Evolutionary conservation across 169 alveolate species (phyloP).

Genomic region (Eimeria zaria): DNA sequence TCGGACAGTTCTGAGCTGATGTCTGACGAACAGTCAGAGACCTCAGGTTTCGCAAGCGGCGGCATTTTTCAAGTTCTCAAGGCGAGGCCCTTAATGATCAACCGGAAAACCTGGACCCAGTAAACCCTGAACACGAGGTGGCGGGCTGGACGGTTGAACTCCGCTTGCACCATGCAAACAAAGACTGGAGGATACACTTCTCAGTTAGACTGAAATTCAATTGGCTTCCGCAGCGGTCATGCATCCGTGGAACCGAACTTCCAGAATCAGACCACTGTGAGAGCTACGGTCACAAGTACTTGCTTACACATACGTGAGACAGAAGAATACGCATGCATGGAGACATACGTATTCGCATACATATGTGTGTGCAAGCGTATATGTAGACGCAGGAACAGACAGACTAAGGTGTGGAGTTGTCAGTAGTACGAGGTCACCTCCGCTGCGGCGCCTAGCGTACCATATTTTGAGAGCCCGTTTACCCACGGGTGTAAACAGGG

Average conservation of each 20-base stretch:
- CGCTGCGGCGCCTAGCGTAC: background rate
- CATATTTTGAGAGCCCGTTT: background rate
- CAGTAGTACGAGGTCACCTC: background rate
- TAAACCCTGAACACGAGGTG: background rate
- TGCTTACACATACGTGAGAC: background rate
- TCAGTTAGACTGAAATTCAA: background rate
- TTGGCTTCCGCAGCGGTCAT: background rate
- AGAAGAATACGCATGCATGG: background rate
- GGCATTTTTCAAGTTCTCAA: background rate
- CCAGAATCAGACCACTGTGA: background rate
- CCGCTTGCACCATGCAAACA: background rate
- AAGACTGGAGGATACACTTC: background rate
- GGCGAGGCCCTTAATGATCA: background rate
- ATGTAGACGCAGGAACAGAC: background rate
- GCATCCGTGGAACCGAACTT: background rate
- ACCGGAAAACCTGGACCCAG: too few species aligned
- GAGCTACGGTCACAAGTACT: background rate
- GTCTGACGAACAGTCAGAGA: slow-evolving; percentile 47
- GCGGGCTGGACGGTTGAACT: background rate
- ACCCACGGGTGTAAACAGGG: background rate
- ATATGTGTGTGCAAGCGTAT: background rate
- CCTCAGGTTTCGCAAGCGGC: background rate
- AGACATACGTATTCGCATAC: background rate
- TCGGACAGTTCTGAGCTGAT: slow-evolving; percentile 28
- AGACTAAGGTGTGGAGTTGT: background rate